Conservation (phyloP, 768 basidiomycete species). For the Coprinopsis cinerea region DNA sequence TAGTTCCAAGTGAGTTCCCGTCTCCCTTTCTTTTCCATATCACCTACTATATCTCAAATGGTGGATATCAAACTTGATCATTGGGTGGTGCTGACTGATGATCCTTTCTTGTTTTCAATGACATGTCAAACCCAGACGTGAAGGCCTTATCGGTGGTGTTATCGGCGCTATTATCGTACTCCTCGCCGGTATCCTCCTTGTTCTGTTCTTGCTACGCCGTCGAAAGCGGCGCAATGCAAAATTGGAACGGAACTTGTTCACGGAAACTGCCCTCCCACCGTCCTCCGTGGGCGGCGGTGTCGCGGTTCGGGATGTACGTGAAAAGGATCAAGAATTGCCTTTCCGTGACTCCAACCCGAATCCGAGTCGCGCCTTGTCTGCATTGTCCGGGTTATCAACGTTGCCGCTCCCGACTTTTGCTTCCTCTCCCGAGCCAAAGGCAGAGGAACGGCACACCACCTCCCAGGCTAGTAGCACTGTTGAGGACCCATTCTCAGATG, state of each 20-base stretch:
- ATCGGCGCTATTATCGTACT: conserved; percentile 2
- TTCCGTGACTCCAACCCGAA: too few relatives aligned
- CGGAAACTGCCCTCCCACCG: too few relatives aligned
- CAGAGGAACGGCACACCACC: neutral
- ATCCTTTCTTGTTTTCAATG: neutral
- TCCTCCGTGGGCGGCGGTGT: too few relatives aligned
- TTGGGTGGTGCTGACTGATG: too few relatives aligned
- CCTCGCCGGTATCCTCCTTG: neutral
- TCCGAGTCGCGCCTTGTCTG: too few relatives aligned
- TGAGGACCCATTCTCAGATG: neutral
- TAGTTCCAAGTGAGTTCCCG: neutral
- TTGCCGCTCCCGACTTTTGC: too few relatives aligned
- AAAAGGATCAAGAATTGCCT: too few relatives aligned
- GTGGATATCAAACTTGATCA: too few relatives aligned
- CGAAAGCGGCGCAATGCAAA: neutral
- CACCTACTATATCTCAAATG: too few relatives aligned
- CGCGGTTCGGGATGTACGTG: too few relatives aligned
- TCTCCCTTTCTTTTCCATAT: neutral
- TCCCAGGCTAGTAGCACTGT: neutral
- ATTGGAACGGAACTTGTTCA: neutral
- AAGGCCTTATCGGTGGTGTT: neutral
- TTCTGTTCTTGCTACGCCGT: neutral
- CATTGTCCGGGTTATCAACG: too few relatives aligned
- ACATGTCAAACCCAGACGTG: neutral
- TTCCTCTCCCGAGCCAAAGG: too few relatives aligned